Evolutionary conservation across 2,329 filamentous ascomycete species (phyloP).

Genomic region (Colletotrichum sp.): DNA sequence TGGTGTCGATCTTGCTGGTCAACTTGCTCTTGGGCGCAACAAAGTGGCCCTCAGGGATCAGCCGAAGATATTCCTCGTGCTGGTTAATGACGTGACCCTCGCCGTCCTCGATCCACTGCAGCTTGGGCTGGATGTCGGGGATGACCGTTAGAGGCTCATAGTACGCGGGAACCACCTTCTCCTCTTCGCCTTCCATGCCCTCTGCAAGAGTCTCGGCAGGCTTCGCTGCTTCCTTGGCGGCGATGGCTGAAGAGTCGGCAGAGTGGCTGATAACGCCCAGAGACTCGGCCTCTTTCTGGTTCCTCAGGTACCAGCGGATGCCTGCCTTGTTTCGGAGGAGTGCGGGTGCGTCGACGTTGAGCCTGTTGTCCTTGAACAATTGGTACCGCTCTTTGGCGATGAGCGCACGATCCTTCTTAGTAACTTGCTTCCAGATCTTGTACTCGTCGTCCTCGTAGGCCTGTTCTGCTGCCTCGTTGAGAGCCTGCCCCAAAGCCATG

Average conservation of each 20-base stretch:
- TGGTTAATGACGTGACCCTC: conserved; percentile 90
- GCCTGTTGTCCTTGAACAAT: conserved; percentile 82
- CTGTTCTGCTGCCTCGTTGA: conserved; percentile 74
- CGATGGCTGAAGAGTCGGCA: conserved; percentile 49
- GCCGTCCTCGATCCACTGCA: conserved; percentile 88
- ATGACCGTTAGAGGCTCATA: conserved; percentile 88
- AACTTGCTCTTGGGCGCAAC: conserved; percentile 76
- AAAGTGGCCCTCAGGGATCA: conserved; percentile 79
- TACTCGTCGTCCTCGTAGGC: conserved; percentile 91
- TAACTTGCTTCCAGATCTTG: conserved; percentile 98
- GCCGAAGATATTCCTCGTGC: conserved; percentile 80
- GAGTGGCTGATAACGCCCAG: conserved; percentile 44
- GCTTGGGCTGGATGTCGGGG: conserved; percentile 78
- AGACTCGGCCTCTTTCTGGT: conserved; percentile 72
- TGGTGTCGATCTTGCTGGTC: conserved; percentile 82
- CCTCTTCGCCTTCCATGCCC: conserved; percentile 90
- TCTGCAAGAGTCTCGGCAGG: conserved; percentile 83
- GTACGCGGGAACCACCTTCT: conserved; percentile 88
- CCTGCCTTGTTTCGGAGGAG: conserved; percentile 83
- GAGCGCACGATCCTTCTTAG: conserved; percentile 90
- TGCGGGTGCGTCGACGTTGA: conserved; percentile 88
- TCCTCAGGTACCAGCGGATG: conserved; percentile 87
- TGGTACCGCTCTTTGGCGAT: conserved; percentile 85
- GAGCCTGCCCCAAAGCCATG: conserved; percentile 65
- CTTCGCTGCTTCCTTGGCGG: conserved; percentile 53